These are phyloP conservation scores for Chernovozyma sophiae-reginae DNA, from an alignment of 1,139 yeast species.

Conservation along the genomic window DNA sequence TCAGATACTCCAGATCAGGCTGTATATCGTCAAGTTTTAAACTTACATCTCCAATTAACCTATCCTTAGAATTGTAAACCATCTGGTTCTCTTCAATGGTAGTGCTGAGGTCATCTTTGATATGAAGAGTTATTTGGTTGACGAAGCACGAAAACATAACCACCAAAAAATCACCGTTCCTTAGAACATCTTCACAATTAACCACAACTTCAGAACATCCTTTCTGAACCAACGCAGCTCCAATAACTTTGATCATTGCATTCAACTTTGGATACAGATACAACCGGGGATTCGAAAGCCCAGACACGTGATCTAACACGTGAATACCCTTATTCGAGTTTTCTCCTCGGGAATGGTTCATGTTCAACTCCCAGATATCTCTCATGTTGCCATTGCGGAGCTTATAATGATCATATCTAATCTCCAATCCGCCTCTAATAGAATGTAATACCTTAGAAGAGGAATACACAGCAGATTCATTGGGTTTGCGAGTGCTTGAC, in stretches of 20 bases:
- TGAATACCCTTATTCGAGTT: conserved; percentile 12
- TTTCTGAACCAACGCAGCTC: conserved; percentile 12
- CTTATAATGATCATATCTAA: conserved; percentile 57
- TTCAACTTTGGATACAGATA: conserved; percentile 17
- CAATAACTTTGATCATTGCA: conserved; percentile 17
- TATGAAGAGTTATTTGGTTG: conserved; percentile 21
- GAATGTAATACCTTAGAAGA: conserved; percentile 62
- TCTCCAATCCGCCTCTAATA: conserved; percentile 60
- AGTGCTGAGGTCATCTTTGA: conserved; percentile 18
- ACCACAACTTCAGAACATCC: conserved; percentile 17
- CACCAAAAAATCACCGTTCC: conserved; percentile 17
- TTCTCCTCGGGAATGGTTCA: conserved; percentile 15
- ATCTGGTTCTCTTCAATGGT: conserved; percentile 1
- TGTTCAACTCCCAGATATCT: conserved; percentile 56
- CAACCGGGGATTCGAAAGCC: neutral
- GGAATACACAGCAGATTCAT: conserved; percentile 64
- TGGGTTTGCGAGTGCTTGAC: conserved; percentile 50
- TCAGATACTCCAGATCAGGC: conserved; percentile 14
- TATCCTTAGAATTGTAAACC: conserved; percentile 1
- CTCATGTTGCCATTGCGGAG: conserved; percentile 64
- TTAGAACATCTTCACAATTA: conserved; percentile 14
- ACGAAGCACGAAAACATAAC: conserved; percentile 28
- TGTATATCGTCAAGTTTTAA: neutral
- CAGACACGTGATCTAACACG: neutral
- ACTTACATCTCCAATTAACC: neutral